Evolutionary conservation across 352 stramenopile species (phyloP), one percentile per base, ranked within the genome.

Genomic region (Phytophthora pini): DNA sequence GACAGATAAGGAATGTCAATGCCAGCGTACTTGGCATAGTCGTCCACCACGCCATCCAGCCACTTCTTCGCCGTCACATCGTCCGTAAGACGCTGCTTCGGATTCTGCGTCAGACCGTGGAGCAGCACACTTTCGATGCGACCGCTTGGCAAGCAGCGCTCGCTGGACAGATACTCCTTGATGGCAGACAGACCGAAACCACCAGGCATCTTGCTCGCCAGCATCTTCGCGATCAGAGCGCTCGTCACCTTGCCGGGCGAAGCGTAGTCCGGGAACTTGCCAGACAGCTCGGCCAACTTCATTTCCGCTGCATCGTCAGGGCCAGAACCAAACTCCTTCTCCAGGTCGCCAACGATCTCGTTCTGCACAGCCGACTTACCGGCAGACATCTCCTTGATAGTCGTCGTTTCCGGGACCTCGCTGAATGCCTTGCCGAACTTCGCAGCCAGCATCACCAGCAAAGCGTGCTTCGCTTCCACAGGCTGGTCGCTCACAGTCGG

Each of bases 301-400:
- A 87, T 79, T 39, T 97, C 88, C 27, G 84, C 84, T 7, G 78
- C 86, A 41, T 92, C 87, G 26, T 96, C 89, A 9, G 79, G 75
- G 10, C 64, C 76, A n/a, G 78, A 87, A 26, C 87, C 88, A 29
- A 97, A 96, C 71, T 97, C 89, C 63, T 84, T 89, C 70, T 90
- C 87, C 36, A 97, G 34, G 13, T 97, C 89, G 12, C 88, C 88
- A 31, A 94, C 79, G 24, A 97, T 83, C 71, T 97, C 89, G 58
- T 96, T 97, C 58, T 96, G 88, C n/a, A 96, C 70, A 24, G 89
- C 86, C 7, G 82, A 94, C 69, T 95, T 95, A 39, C 88, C 89
- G 13, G 81, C 87, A 38, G 81, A 67, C 3, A 96, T 64, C 47
- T 90, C 83, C 72, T 96, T 93, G 61, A 97, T 90, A 8, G 79